Evolutionary conservation across 305 asterid species (phyloP).

Genomic region (Solanum hybrid): DNA sequence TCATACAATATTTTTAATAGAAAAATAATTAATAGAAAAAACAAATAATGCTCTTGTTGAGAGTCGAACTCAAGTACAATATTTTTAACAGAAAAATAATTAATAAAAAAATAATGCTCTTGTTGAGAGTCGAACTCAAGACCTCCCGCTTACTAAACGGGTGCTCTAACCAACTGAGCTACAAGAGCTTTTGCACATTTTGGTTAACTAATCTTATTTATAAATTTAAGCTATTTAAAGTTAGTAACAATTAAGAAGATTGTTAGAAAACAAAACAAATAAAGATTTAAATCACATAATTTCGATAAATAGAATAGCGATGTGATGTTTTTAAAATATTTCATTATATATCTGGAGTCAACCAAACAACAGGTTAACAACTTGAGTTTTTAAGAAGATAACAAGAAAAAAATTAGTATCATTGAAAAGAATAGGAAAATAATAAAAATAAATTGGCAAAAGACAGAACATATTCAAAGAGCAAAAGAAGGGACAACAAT

Average conservation of each 20-base stretch:
- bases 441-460: neutral
- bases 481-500: neutral
- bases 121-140: conserved; percentile 86
- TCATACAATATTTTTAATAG: no score
- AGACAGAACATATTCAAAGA: neutral
- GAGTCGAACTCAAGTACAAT: neutral
- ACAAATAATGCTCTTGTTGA: neutral
- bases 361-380: neutral
- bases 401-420: neutral
- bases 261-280: neutral
- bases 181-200: neutral
- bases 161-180: conserved; percentile 99
- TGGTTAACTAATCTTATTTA: neutral
- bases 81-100: no score
- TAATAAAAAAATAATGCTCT: conserved; percentile 30
- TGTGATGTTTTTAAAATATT: neutral
- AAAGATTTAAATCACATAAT: neutral
- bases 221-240: neutral
- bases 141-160: conserved; percentile 99
- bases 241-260: neutral
- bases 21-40: no score
- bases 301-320: neutral
- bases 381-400: neutral
- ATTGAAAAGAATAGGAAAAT: no score
- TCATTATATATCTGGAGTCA: neutral